Base-by-base conservation (phyloP, 352 stramenopile species). In the Pythium rishiriense region DNA sequence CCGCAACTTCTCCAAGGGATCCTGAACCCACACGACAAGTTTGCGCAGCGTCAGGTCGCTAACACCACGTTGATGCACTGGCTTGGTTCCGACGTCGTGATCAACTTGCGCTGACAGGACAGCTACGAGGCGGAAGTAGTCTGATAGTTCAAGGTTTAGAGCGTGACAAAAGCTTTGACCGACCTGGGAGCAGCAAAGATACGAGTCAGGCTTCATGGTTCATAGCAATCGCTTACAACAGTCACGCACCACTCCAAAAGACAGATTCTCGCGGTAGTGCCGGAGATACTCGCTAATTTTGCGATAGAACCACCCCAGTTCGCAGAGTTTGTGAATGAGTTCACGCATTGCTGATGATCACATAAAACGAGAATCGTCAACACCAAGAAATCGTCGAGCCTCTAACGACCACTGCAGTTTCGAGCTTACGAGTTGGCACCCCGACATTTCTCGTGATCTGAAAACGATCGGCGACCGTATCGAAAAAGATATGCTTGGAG, bases 111-210 rank as follows among this genome's bases (percentile, higher is more conserved):
- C 75, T 22, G 93, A 85, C 31, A 98, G 63, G 3, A 98, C 90
- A 17, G 93, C 92, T 33, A 98, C 92, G n/a, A 98, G 70, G 9
- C 93, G 88, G 54, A 95, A 98, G 72, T 97, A 98, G 56, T 96
- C 88, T 1, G 79, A 90, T n/a, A 98, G 65, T 58, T 98, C 90
- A 17, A 90, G 82, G 58, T 97, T 93, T 11, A 98, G 74, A 17
- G 92, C 81, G 61, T 96, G 87, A 15, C 85, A 94, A 64, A 98
- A 97, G 60, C 87, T 96, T 66, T 96, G 90, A 0, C 79, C 83
- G 15, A 96, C 85, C 80, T 64, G 24, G 3, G 53, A n/a, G 11
- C 37, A 17, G 12, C 4, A 21, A 17, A 6, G 15, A 21, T 21
- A 4, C 7, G 37, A 21, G 37, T 41, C 15, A 43, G 37, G n/a